Percentiles rank a stretch among this genome's conserved stretches.
phyloP scores from a whole-genome alignment of 1,139 yeast species.

The Pichia sp. region DNA sequence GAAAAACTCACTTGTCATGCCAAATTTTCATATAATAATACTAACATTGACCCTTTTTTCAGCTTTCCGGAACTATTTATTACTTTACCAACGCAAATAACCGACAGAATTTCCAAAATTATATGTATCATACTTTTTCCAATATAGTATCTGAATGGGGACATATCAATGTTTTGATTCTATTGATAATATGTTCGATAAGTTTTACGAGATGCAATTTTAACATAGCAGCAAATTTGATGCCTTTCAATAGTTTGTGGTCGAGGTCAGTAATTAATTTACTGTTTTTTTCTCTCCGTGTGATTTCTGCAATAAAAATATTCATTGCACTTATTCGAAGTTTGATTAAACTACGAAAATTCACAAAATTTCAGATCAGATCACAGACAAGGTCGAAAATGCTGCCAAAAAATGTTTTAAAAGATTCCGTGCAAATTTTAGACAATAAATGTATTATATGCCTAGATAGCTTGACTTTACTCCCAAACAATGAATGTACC shows the following conservation, averaged over 20 bases:
- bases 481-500: no score
- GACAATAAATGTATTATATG: slow-evolving; percentile 1
- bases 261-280: slow-evolving; percentile 10
- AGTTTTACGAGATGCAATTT: slow-evolving; percentile 12
- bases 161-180: slow-evolving; percentile 15
- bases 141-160: slow-evolving; percentile 16
- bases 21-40: no score
- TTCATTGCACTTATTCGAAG: slow-evolving; percentile 16
- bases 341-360: slow-evolving; percentile 17
- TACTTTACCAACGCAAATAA: slow-evolving; percentile 20
- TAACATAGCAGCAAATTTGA: slow-evolving; percentile 4
- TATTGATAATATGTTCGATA: slow-evolving; percentile 13
- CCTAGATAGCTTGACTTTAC: neutral
- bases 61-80: slow-evolving; percentile 13
- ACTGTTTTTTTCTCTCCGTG: slow-evolving; percentile 14
- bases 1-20: no score
- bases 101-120: slow-evolving; percentile 10
- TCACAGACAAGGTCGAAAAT: no score
- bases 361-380: neutral
- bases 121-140: slow-evolving; percentile 12
- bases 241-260: slow-evolving; percentile 9
- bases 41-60: slow-evolving; percentile 6
- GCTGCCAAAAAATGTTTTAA: no score
- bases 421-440: neutral
- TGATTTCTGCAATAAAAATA: slow-evolving; percentile 16